Percentiles rank a stretch among this genome's conserved stretches.
Conservation (phyloP, 2,329 filamentous ascomycete species). For the Rutstroemia sp. region DNA sequence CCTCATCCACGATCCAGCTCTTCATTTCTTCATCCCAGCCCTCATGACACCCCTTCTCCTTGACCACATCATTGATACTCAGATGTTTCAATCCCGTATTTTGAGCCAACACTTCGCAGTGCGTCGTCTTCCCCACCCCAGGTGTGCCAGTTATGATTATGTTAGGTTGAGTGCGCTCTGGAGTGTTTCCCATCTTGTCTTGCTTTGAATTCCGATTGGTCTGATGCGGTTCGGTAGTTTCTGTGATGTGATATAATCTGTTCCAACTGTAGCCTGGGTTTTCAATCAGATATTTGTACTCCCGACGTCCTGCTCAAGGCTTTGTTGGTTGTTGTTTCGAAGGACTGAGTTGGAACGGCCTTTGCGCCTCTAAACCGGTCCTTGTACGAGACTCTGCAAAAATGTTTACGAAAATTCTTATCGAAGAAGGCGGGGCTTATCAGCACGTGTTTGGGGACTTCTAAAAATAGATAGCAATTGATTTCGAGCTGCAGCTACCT, state of each 20-base stretch:
- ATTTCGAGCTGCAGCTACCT: neutral
- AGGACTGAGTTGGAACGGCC: neutral
- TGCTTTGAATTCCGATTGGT: neutral
- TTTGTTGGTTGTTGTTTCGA: no score
- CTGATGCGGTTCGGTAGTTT: neutral
- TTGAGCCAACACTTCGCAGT: slow-evolving; percentile 74
- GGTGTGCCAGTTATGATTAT: slow-evolving; percentile 94
- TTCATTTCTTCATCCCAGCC: slow-evolving; percentile 79
- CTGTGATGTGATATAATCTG: neutral
- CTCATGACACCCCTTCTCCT: slow-evolving; percentile 80
- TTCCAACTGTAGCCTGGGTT: no score
- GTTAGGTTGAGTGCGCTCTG: slow-evolving; percentile 51
- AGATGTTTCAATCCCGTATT: slow-evolving; percentile 74
- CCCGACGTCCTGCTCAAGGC: no score
- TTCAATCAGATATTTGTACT: no score
- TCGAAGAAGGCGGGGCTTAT: slow-evolving; percentile 4
- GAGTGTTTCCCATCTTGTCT: neutral
- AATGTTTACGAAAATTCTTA: slow-evolving; percentile 5
- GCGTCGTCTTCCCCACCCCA: slow-evolving; percentile 91
- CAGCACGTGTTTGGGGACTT: neutral
- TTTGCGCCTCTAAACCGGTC: neutral
- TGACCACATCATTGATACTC: slow-evolving; percentile 84
- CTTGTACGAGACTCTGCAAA: neutral
- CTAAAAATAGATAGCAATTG: neutral
- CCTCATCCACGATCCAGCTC: slow-evolving; percentile 92